Evolutionary conservation across 2,329 filamentous ascomycete genomes (phyloP).

Genomic region (Daldinia sp.): DNA sequence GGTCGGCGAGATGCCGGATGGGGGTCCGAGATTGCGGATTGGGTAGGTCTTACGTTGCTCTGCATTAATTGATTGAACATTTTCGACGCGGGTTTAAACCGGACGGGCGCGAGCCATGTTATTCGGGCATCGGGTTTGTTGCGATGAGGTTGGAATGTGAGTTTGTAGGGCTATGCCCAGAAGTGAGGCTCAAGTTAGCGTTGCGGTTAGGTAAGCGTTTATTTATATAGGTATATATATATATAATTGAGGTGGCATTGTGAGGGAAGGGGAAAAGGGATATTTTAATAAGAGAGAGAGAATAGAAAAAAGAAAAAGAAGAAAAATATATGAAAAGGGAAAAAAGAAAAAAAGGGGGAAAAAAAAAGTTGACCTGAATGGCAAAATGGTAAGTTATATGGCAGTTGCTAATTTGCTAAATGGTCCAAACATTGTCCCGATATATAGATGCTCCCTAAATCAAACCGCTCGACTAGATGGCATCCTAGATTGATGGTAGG

Average conservation of each 20-base stretch:
- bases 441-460: background rate
- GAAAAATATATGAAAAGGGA: background rate
- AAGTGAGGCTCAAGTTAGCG: background rate
- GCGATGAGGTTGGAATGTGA: background rate
- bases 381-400: conserved; percentile 1
- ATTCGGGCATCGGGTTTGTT: background rate
- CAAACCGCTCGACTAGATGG: no score
- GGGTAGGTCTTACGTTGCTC: background rate
- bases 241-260: no score
- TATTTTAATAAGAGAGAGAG: background rate
- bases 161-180: background rate
- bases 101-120: background rate
- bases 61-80: background rate
- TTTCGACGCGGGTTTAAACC: background rate
- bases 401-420: background rate
- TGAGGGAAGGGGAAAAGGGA: background rate
- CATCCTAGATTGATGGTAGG: background rate
- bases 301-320: background rate
- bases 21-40: background rate
- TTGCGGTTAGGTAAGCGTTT: background rate
- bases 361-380: background rate
- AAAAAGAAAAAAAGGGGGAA: background rate
- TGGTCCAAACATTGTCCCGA: background rate
- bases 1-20: background rate
- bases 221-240: background rate